Evolutionary conservation across 2,329 filamentous ascomycete species (phyloP).

Genomic region (Monosporascus sp.): DNA sequence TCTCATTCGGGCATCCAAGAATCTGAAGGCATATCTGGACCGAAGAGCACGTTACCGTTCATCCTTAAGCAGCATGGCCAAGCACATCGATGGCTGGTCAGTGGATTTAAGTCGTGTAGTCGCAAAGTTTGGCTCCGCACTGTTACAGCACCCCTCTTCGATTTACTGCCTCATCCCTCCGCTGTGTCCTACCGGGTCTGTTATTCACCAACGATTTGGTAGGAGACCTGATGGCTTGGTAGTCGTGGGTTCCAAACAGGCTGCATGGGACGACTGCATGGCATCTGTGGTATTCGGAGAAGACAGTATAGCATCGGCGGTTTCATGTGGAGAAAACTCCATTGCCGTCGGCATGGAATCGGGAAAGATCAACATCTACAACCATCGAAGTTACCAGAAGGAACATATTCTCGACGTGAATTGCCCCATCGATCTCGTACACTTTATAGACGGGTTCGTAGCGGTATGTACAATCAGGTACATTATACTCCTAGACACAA

Average conservation of each 20-base stretch:
- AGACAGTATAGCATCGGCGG: too few species aligned
- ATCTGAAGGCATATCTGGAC: constrained; percentile 21
- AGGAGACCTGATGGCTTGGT: constrained; percentile 6
- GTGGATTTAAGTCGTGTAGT: constrained; percentile 27
- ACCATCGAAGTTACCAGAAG: background rate
- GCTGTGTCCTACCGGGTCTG: constrained; percentile 24
- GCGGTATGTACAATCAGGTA: background rate
- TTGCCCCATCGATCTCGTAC: background rate
- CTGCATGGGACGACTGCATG: constrained; percentile 20
- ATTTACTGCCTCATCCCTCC: constrained; percentile 32
- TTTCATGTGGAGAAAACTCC: too few species aligned
- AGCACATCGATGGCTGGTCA: constrained; percentile 23
- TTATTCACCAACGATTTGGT: constrained; percentile 12
- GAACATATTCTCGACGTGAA: background rate
- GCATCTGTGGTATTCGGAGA: constrained; percentile 3
- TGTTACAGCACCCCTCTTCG: constrained; percentile 23
- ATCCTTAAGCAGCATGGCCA: constrained; percentile 15
- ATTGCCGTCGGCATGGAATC: background rate
- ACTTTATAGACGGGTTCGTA: background rate
- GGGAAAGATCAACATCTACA: background rate
- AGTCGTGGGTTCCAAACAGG: constrained; percentile 7
- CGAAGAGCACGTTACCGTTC: constrained; percentile 16
- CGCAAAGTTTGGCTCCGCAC: constrained; percentile 25
- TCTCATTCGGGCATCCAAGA: constrained; percentile 17
- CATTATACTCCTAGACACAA: background rate